A percentile compares a stretch with the other conserved stretches of the same genome.
These are phyloP conservation scores for Talaromyces ruber DNA, from an alignment of 495 filamentous ascomycete genomes.

Conservation along the genomic window DNA sequence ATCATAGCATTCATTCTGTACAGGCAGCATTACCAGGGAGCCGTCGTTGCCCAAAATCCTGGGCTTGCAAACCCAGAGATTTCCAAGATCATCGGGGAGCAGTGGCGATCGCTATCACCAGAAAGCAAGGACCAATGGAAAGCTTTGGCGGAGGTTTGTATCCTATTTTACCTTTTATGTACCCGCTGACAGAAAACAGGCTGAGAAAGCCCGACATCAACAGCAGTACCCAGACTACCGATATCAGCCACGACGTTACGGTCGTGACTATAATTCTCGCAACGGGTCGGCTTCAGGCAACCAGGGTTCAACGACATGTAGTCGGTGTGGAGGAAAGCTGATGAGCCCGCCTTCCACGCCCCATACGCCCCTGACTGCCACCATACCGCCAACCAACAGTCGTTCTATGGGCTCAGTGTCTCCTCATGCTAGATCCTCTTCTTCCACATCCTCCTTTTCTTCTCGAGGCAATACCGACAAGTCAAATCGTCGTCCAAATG, in stretches of 20 bases:
- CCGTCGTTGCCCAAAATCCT: constrained; percentile 72
- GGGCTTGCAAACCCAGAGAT: constrained; percentile 94
- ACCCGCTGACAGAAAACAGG: constrained; percentile 31
- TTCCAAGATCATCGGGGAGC: constrained; percentile 93
- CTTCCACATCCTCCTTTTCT: not conserved
- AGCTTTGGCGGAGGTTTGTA: constrained; percentile 66
- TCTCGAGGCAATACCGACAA: not conserved
- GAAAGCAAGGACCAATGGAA: constrained; percentile 87
- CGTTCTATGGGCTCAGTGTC: constrained; percentile 2
- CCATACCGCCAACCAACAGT: constrained; percentile 4
- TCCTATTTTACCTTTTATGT: not conserved
- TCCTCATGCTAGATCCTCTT: not conserved
- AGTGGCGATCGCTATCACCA: constrained; percentile 70
- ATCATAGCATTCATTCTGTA: constrained; percentile 89
- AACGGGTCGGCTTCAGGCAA: constrained; percentile 21
- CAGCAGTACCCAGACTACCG: constrained; percentile 88
- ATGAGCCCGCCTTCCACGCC: constrained; percentile 40
- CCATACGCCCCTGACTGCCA: constrained; percentile 27
- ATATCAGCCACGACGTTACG: constrained; percentile 81
- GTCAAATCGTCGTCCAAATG: not conserved
- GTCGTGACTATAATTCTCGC: constrained; percentile 37
- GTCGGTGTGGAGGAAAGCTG: constrained; percentile 33
- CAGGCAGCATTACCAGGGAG: constrained; percentile 83
- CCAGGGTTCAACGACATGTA: constrained; percentile 30
- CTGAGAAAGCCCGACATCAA: constrained; percentile 87